Conservation (phyloP, 768 basidiomycete species). For the Pleurotus djamor region DNA sequence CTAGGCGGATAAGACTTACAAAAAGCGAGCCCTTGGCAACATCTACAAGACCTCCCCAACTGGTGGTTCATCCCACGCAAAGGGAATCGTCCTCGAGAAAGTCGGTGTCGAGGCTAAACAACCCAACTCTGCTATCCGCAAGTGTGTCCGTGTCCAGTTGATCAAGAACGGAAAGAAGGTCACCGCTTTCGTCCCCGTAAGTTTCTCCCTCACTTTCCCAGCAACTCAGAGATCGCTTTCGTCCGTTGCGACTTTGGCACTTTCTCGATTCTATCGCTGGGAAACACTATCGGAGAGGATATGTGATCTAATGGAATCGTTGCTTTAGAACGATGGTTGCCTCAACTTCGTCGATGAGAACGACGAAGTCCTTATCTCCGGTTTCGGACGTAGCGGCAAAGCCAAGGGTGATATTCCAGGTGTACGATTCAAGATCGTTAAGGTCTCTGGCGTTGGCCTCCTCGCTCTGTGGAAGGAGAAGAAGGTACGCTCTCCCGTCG, state of each 20-base stretch:
- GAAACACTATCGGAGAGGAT: neutral
- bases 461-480: slow-evolving; percentile 99
- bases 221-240: neutral
- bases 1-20: slow-evolving; percentile 97
- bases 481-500: slow-evolving; percentile 58
- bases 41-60: slow-evolving; percentile 99
- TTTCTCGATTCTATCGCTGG: neutral
- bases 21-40: slow-evolving; percentile 99
- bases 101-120: slow-evolving; percentile 99
- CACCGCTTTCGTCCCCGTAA: slow-evolving; percentile 97
- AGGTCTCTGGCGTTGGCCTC: slow-evolving; percentile 99
- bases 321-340: slow-evolving; percentile 85
- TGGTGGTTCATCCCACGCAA: slow-evolving; percentile 98
- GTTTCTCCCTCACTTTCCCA: slow-evolving; percentile 25
- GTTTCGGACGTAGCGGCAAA: slow-evolving; percentile 99
- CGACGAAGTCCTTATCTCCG: slow-evolving; percentile 99
- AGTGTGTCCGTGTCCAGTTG: slow-evolving; percentile 99
- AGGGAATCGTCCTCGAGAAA: slow-evolving; percentile 99
- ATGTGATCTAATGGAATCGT: neutral
- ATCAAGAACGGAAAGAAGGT: slow-evolving; percentile 99
- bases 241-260: neutral
- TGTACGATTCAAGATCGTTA: slow-evolving; percentile 99
- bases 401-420: slow-evolving; percentile 99
- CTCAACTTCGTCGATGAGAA: slow-evolving; percentile 99
- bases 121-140: slow-evolving; percentile 99